Evolutionary conservation across 1,284 basidiomycete genomes (phyloP).

Genomic region (Lignosus rhinocerotis): DNA sequence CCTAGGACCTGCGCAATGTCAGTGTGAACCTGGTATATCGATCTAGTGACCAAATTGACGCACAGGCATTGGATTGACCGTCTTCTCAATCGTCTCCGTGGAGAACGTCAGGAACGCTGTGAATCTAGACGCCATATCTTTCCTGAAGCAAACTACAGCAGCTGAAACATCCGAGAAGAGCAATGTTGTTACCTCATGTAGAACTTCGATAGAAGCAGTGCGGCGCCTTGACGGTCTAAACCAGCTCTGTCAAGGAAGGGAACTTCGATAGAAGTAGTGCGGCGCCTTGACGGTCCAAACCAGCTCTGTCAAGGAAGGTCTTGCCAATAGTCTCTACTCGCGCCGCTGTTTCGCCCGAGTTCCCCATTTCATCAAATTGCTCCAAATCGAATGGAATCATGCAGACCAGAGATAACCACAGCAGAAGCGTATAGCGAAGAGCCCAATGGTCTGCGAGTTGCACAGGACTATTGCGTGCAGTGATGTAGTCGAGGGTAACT

Average conservation of each 20-base stretch:
- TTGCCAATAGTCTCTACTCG: constrained; percentile 63
- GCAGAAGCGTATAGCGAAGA: constrained; percentile 79
- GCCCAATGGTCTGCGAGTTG: constrained; percentile 65
- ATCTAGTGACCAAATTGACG: constrained; percentile 18
- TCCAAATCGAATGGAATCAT: constrained; percentile 92
- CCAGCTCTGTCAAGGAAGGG: constrained; percentile 70
- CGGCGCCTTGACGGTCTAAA: constrained; percentile 81
- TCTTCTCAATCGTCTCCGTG: constrained; percentile 35
- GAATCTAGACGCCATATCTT: constrained; percentile 57
- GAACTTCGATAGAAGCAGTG: constrained; percentile 69
- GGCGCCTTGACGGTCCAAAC: constrained; percentile 82
- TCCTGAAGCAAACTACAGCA: constrained; percentile 42
- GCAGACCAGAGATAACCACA: constrained; percentile 94
- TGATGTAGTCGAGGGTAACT: constrained; percentile 71
- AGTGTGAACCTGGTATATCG: background rate
- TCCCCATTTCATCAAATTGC: constrained; percentile 71
- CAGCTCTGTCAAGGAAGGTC: constrained; percentile 63
- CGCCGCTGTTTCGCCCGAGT: constrained; percentile 49
- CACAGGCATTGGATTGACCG: constrained; percentile 55
- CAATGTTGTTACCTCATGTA: constrained; percentile 64
- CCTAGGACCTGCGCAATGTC: constrained; percentile 58
- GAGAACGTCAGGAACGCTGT: constrained; percentile 54
- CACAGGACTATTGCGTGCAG: constrained; percentile 47
- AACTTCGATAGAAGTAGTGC: too few species aligned
- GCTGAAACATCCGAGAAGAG: background rate